These are phyloP conservation scores for Globisporangium nagaii DNA, from an alignment of 352 stramenopile species.

Conservation along the genomic window DNA sequence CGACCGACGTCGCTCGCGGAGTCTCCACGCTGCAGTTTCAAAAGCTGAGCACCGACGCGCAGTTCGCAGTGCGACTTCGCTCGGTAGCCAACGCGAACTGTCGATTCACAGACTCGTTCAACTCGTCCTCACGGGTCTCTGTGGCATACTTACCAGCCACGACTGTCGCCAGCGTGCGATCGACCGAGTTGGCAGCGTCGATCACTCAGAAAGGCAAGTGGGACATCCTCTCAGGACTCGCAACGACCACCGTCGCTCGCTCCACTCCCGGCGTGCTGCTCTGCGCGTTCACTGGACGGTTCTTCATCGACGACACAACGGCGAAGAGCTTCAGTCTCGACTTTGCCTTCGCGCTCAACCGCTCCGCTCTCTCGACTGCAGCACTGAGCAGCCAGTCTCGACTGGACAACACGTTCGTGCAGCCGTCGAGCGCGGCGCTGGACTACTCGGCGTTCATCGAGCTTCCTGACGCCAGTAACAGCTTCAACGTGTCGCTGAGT, in stretches of 20 bases:
- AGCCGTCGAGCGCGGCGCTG: conserved; percentile 34
- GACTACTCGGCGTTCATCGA: conserved; percentile 41
- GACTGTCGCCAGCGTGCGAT: conserved; percentile 10
- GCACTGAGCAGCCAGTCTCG: conserved; percentile 18
- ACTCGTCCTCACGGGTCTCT: conserved; percentile 37
- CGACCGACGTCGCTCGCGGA: conserved; percentile 32
- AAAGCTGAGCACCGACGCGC: conserved; percentile 23
- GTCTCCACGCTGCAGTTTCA: conserved; percentile 43
- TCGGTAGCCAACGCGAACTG: conserved; percentile 28
- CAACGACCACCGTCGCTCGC: conserved; percentile 9
- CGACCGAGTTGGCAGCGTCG: conserved; percentile 20
- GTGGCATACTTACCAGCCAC: conserved; percentile 34
- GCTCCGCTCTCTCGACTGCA: background rate
- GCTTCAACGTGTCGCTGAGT: conserved; percentile 19
- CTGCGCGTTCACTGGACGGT: conserved; percentile 38
- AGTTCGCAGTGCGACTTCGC: conserved; percentile 31
- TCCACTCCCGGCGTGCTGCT: conserved; percentile 30
- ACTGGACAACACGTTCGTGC: conserved; percentile 37
- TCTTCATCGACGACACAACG: conserved; percentile 43
- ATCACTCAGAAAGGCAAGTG: conserved; percentile 27
- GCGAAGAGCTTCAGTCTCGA: conserved; percentile 46
- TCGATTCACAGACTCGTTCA: conserved; percentile 22
- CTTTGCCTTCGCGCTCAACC: conserved; percentile 29
- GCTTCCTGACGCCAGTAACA: conserved; percentile 2
- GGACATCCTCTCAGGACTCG: conserved; percentile 25